Evolutionary conservation across 805 yeast genomes (phyloP).

Genomic region (Kazachstania bromeliacearum): DNA sequence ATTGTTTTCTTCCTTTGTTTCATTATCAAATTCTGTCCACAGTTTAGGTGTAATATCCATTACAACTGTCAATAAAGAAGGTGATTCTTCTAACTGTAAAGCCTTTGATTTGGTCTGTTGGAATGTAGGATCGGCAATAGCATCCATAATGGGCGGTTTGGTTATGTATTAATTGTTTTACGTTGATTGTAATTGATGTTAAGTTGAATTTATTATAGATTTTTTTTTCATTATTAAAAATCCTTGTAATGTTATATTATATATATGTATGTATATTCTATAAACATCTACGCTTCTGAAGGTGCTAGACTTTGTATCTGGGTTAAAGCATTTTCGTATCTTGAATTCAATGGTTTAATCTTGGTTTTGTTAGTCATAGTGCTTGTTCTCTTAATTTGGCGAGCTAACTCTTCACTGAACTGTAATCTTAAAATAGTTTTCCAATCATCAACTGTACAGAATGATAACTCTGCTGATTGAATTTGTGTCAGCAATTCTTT

Average conservation of each 20-base stretch:
- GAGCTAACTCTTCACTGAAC: slow-evolving; percentile 24
- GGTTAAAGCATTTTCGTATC: slow-evolving; percentile 22
- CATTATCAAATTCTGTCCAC: slow-evolving; percentile 32
- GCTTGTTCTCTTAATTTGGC: slow-evolving; percentile 15
- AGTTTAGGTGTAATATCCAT: slow-evolving; percentile 63
- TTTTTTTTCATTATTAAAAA: background rate
- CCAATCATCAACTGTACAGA: slow-evolving; percentile 14
- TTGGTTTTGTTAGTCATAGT: slow-evolving; percentile 9
- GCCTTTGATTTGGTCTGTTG: slow-evolving; percentile 19
- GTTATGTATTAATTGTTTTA: background rate
- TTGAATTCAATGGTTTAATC: slow-evolving; percentile 20
- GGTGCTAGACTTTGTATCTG: slow-evolving; percentile 7
- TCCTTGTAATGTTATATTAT: background rate
- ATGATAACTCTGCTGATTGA: slow-evolving; percentile 12
- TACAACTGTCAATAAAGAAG: slow-evolving; percentile 69
- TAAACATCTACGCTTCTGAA: background rate
- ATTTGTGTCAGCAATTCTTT: slow-evolving; percentile 12
- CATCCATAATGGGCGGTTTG: slow-evolving; percentile 20
- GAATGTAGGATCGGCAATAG: slow-evolving; percentile 29
- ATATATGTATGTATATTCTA: background rate
- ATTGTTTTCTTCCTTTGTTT: slow-evolving; percentile 29
- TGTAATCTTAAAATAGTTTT: slow-evolving; percentile 24
- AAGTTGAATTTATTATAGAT: no score
- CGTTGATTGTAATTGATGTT: background rate
- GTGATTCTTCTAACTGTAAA: slow-evolving; percentile 45